Evolutionary conservation across 2,329 filamentous ascomycete species (phyloP).

Genomic region (Alternaria sp.): DNA sequence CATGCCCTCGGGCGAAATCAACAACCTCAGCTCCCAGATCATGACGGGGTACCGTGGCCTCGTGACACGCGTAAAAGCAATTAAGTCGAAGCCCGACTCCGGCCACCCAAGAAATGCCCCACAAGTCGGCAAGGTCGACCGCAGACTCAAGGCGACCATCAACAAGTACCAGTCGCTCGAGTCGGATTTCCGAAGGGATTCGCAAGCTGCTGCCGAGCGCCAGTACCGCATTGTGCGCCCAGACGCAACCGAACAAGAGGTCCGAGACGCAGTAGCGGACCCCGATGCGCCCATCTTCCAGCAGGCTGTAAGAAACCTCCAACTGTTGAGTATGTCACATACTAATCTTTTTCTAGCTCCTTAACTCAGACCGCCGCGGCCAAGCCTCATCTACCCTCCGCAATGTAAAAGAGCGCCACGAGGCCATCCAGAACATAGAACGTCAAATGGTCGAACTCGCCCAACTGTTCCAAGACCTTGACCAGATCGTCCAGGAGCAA

Average conservation of each 20-base stretch:
- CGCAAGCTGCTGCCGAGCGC: slow-evolving; percentile 83
- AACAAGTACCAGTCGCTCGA: slow-evolving; percentile 83
- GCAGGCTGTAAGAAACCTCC: slow-evolving; percentile 67
- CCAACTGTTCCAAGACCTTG: slow-evolving; percentile 89
- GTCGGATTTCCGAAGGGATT: slow-evolving; percentile 79
- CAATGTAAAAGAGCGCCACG: slow-evolving; percentile 84
- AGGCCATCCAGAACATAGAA: slow-evolving; percentile 91
- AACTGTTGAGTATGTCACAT: background rate
- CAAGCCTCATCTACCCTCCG: slow-evolving; percentile 81
- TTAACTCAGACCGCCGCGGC: slow-evolving; percentile 81
- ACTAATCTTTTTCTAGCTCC: slow-evolving; percentile 61
- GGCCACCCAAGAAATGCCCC: slow-evolving; percentile 76
- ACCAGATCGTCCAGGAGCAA: slow-evolving; percentile 85
- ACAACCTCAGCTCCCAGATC: slow-evolving; percentile 77
- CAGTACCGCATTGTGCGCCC: slow-evolving; percentile 91
- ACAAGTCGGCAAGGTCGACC: slow-evolving; percentile 83
- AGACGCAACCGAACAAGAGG: slow-evolving; percentile 79
- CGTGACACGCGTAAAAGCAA: slow-evolving; percentile 77
- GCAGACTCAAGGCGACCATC: slow-evolving; percentile 81
- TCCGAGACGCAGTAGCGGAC: slow-evolving; percentile 79
- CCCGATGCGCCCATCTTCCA: slow-evolving; percentile 83
- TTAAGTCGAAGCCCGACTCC: slow-evolving; percentile 84
- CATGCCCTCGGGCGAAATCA: slow-evolving; percentile 74
- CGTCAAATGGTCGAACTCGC: slow-evolving; percentile 86
- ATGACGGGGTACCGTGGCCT: slow-evolving; percentile 84